These are phyloP conservation scores for Russula dissimulans DNA, from an alignment of 768 basidiomycete species.

Conservation along the genomic window DNA sequence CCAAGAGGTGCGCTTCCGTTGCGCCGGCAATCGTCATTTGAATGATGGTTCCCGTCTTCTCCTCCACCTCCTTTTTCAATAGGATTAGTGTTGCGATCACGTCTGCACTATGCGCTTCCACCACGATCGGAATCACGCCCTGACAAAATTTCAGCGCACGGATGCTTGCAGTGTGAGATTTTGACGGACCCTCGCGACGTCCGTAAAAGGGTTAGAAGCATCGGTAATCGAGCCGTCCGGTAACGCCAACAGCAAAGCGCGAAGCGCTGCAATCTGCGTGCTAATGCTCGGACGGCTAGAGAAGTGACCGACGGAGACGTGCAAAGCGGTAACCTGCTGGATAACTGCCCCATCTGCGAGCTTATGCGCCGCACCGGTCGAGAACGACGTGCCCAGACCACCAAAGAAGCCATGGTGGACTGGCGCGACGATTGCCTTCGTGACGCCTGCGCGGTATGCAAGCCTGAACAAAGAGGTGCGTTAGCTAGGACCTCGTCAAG, in stretches of 20 bases:
- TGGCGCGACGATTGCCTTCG: slow-evolving; percentile 57
- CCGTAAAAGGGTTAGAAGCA: slow-evolving; percentile 33
- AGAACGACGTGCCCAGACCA: slow-evolving; percentile 57
- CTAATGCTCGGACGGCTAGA: slow-evolving; percentile 42
- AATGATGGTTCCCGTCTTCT: slow-evolving; percentile 31
- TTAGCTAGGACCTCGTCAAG: slow-evolving; percentile 5
- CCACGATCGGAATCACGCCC: slow-evolving; percentile 52
- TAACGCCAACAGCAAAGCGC: slow-evolving; percentile 37
- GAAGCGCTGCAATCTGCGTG: slow-evolving; percentile 56
- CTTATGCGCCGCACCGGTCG: slow-evolving; percentile 46
- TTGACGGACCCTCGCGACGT: slow-evolving; percentile 36
- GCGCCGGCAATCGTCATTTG: slow-evolving; percentile 49
- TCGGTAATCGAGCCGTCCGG: slow-evolving; percentile 29
- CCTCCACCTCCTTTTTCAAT: slow-evolving; percentile 56
- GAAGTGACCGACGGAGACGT: slow-evolving; percentile 48
- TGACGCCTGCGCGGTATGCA: slow-evolving; percentile 69
- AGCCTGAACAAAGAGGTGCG: slow-evolving; percentile 34
- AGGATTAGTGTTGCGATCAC: slow-evolving; percentile 54
- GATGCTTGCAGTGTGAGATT: background rate
- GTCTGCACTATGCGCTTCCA: slow-evolving; percentile 57
- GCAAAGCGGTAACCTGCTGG: slow-evolving; percentile 56
- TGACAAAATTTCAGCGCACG: slow-evolving; percentile 20
- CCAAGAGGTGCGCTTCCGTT: slow-evolving; percentile 62
- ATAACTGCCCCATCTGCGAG: slow-evolving; percentile 57
- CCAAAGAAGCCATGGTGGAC: slow-evolving; percentile 43